Conservation (phyloP, 495 filamentous ascomycete genomes). For the Barbatosphaeria neglecta region DNA sequence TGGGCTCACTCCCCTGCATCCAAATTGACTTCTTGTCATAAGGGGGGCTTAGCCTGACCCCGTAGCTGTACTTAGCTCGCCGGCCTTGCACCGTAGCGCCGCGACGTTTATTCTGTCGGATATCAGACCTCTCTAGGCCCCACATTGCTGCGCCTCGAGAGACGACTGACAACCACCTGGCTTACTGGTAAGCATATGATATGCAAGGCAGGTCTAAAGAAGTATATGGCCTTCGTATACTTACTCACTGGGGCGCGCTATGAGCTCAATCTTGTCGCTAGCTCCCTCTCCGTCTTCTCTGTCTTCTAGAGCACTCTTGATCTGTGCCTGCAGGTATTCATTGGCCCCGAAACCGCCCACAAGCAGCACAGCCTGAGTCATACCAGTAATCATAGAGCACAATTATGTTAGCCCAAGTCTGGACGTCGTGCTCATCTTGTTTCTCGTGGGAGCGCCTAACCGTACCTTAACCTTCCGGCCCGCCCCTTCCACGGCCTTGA, state of each 20-base stretch:
- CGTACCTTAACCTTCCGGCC: neutral
- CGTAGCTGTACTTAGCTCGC: neutral
- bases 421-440: neutral
- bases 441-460: neutral
- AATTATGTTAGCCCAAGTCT: neutral
- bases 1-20: neutral
- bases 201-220: neutral
- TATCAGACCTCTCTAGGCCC: neutral
- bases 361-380: neutral
- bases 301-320: neutral
- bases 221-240: neutral
- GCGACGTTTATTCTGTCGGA: neutral
- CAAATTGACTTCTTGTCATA: neutral
- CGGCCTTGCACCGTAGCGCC: neutral
- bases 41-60: neutral
- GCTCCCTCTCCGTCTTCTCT: neutral
- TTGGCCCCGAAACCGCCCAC: neutral
- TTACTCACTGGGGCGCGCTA: neutral
- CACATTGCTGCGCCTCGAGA: neutral
- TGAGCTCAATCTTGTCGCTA: neutral
- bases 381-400: neutral
- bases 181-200: neutral
- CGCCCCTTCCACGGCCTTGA: neutral
- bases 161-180: neutral
- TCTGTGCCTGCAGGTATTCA: neutral